These are phyloP conservation scores for Paradendryphiella salina DNA, from an alignment of 2,329 filamentous ascomycete species.

Conservation along the genomic window DNA sequence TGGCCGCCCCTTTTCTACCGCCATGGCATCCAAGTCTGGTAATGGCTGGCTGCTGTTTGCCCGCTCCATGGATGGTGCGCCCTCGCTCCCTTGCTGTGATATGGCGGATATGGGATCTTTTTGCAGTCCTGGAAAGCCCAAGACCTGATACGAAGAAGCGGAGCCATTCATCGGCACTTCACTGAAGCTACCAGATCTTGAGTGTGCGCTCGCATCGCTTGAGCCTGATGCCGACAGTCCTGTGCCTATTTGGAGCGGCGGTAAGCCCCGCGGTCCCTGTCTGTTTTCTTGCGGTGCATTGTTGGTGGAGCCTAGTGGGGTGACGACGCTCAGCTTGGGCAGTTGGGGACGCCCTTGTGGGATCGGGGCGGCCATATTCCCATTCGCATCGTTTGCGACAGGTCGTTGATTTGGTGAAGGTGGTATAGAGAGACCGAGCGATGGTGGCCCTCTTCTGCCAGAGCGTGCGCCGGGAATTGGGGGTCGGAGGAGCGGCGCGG, in stretches of 20 bases:
- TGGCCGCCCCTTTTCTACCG: constrained; percentile 77
- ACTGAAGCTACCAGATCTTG: constrained; percentile 81
- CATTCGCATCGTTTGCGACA: constrained; percentile 64
- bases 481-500: constrained; percentile 79
- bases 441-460: constrained; percentile 67
- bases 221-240: constrained; percentile 69
- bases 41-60: constrained; percentile 79
- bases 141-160: constrained; percentile 75
- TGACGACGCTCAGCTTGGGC: constrained; percentile 82
- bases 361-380: constrained; percentile 39
- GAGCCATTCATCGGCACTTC: constrained; percentile 79
- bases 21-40: constrained; percentile 77
- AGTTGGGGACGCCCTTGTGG: constrained; percentile 60
- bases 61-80: constrained; percentile 72
- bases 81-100: constrained; percentile 73
- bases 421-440: constrained; percentile 87
- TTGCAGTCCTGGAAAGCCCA: constrained; percentile 76
- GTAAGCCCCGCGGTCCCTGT: constrained; percentile 55
- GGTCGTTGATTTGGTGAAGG: constrained; percentile 82
- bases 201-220: constrained; percentile 81
- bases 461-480: constrained; percentile 71
- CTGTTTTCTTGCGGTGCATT: constrained; percentile 71
- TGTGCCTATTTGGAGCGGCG: constrained; percentile 59
- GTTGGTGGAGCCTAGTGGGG: constrained; percentile 76
- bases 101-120: constrained; percentile 87